Percentiles rank a stretch among this genome's conserved stretches.
Evolutionary conservation across 805 yeast genomes (phyloP).

Genomic region (Nakazawaea ambrosiae): DNA sequence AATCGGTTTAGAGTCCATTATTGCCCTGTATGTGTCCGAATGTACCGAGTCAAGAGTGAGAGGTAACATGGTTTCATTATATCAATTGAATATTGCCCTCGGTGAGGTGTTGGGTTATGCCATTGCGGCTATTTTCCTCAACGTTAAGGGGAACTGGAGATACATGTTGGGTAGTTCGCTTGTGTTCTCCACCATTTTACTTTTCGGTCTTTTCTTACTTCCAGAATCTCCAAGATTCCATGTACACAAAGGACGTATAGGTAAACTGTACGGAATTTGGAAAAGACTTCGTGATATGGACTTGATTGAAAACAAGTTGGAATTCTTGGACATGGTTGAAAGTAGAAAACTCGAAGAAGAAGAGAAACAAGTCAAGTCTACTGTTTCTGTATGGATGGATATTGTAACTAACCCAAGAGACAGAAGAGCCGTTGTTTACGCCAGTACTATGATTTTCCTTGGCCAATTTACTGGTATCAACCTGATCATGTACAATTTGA

Average conservation of each 20-base stretch:
- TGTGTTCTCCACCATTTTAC: conserved; percentile 45
- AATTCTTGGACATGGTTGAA: conserved; percentile 51
- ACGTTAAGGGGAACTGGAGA: conserved; percentile 55
- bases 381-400: conserved; percentile 30
- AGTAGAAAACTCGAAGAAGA: conserved; percentile 41
- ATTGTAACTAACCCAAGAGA: conserved; percentile 49
- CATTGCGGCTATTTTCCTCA: conserved; percentile 53
- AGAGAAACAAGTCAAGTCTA: conserved; percentile 19
- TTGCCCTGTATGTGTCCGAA: conserved; percentile 57
- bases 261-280: conserved; percentile 51
- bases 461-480: conserved; percentile 67
- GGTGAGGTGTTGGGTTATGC: conserved; percentile 65
- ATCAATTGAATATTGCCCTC: conserved; percentile 58
- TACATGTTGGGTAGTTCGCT: conserved; percentile 59
- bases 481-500: conserved; percentile 60
- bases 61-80: conserved; percentile 55
- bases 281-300: conserved; percentile 43
- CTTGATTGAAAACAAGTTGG: conserved; percentile 36
- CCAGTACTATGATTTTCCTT: conserved; percentile 48
- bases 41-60: conserved; percentile 51
- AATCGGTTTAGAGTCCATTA: conserved; percentile 62
- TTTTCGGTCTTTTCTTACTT: conserved; percentile 43
- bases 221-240: conserved; percentile 62
- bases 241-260: conserved; percentile 41
- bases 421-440: conserved; percentile 53